Conservation (phyloP, 2,329 filamentous ascomycete genomes). For the Alternaria atra region DNA sequence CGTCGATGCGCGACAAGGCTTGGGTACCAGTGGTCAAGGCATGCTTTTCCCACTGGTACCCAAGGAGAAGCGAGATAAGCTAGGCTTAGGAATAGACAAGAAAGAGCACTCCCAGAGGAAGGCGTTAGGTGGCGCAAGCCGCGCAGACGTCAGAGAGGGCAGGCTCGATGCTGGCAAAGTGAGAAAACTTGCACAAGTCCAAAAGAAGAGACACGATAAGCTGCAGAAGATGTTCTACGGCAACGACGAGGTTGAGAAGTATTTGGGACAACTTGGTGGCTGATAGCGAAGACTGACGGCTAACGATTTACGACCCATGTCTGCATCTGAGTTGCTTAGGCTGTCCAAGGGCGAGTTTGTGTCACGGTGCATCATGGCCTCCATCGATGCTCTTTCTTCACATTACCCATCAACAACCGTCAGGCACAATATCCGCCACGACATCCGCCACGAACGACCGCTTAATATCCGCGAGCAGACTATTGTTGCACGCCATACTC, state of each 20-base stretch:
- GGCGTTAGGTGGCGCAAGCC: constrained; percentile 47
- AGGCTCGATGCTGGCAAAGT: constrained; percentile 75
- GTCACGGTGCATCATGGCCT: not conserved
- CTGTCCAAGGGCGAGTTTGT: not conserved
- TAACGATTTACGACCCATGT: not conserved
- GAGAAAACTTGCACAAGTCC: constrained; percentile 67
- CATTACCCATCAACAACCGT: not conserved
- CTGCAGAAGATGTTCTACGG: constrained; percentile 77
- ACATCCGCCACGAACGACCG: not conserved
- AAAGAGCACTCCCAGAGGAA: constrained; percentile 53
- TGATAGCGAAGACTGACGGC: not conserved
- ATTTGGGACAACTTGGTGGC: constrained; percentile 62
- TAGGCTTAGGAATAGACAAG: constrained; percentile 72
- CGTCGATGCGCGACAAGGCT: constrained; percentile 73
- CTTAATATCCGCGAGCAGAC: not conserved
- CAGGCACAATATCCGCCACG: not conserved
- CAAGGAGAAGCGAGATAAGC: constrained; percentile 74
- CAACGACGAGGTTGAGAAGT: constrained; percentile 77
- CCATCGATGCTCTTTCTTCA: not conserved
- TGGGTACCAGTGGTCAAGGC: constrained; percentile 75
- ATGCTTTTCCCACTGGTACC: constrained; percentile 79
- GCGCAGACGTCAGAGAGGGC: constrained; percentile 37
- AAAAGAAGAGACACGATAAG: constrained; percentile 69
- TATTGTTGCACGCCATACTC: not conserved
- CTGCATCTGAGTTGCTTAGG: not conserved